Evolutionary conservation across 2,329 filamentous ascomycete species (phyloP).

Genomic region (Simplicillium sp.): DNA sequence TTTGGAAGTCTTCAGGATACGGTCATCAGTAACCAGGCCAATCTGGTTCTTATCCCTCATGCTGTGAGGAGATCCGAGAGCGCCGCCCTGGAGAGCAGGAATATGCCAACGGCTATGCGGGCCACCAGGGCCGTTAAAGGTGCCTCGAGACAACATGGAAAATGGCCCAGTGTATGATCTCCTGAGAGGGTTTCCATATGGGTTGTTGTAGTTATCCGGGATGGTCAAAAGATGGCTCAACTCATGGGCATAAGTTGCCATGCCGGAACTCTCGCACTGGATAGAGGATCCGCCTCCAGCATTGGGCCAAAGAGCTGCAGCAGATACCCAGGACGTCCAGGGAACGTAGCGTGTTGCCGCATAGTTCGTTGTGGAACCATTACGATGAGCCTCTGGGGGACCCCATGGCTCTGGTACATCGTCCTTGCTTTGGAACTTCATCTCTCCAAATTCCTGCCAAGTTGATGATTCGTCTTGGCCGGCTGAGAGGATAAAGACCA

Average conservation of each 20-base stretch:
- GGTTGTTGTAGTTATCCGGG: slow-evolving; percentile 47
- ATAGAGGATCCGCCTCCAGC: slow-evolving; percentile 41
- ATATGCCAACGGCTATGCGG: slow-evolving; percentile 44
- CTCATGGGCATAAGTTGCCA: slow-evolving; percentile 44
- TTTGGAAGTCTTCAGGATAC: slow-evolving; percentile 33
- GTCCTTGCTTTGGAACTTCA: slow-evolving; percentile 36
- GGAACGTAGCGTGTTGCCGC: slow-evolving; percentile 40
- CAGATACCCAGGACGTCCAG: slow-evolving; percentile 44
- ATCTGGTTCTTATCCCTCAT: slow-evolving; percentile 44
- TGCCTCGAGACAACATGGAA: slow-evolving; percentile 41
- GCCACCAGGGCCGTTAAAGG: slow-evolving; percentile 42
- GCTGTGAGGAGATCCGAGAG: slow-evolving; percentile 41
- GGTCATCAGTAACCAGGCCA: slow-evolving; percentile 31
- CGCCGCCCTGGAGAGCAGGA: slow-evolving; percentile 34
- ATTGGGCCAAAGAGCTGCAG: slow-evolving; percentile 42
- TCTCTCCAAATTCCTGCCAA: slow-evolving; percentile 48
- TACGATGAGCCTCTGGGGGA: slow-evolving; percentile 22
- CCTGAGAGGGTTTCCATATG: slow-evolving; percentile 32
- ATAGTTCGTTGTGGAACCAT: slow-evolving; percentile 30
- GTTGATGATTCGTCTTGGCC: slow-evolving; percentile 46
- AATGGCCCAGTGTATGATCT: slow-evolving; percentile 41
- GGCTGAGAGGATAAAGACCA: slow-evolving; percentile 44
- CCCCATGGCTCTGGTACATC: slow-evolving; percentile 39
- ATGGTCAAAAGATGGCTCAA: slow-evolving; percentile 41
- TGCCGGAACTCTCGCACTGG: slow-evolving; percentile 42